Conservation (phyloP, 129 eudicot genomes). For the Escallonia herrerae region DNA sequence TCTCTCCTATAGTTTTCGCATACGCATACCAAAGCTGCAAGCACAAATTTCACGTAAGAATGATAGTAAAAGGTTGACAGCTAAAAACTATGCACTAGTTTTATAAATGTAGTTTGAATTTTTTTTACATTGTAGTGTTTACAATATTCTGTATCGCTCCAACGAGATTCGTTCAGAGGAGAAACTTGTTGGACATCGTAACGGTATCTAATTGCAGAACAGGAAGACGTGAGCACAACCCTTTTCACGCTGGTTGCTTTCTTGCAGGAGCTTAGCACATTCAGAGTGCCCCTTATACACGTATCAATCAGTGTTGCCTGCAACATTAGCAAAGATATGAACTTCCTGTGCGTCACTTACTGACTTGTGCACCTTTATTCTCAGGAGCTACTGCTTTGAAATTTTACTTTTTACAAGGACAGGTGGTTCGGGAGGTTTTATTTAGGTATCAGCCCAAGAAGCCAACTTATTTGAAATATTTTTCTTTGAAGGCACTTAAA, state of each 20-base stretch:
- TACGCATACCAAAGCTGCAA: constrained; percentile 88
- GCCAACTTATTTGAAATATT: no score
- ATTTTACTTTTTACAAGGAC: no score
- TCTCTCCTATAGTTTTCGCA: constrained; percentile 77
- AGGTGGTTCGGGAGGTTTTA: no score
- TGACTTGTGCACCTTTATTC: no score
- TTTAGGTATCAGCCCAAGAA: no score
- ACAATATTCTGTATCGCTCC: constrained; percentile 87
- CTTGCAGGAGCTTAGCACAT: constrained; percentile 73
- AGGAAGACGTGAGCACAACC: constrained; percentile 87
- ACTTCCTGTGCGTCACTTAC: neutral
- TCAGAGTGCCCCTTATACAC: constrained; percentile 76
- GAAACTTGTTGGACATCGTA: constrained; percentile 53
- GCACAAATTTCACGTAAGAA: neutral
- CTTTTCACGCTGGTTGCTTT: constrained; percentile 67
- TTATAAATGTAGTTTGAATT: neutral
- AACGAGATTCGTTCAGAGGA: constrained; percentile 81
- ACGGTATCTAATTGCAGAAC: constrained; percentile 70
- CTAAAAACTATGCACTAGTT: neutral
- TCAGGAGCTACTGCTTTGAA: no score
- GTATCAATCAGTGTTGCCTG: constrained; percentile 85
- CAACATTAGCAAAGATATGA: constrained; percentile 9
- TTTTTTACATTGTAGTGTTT: constrained; percentile 45
- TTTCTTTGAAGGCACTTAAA: no score
- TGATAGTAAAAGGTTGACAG: neutral